Conservation (phyloP, 768 basidiomycete species). For the Dendrothele bispora region DNA sequence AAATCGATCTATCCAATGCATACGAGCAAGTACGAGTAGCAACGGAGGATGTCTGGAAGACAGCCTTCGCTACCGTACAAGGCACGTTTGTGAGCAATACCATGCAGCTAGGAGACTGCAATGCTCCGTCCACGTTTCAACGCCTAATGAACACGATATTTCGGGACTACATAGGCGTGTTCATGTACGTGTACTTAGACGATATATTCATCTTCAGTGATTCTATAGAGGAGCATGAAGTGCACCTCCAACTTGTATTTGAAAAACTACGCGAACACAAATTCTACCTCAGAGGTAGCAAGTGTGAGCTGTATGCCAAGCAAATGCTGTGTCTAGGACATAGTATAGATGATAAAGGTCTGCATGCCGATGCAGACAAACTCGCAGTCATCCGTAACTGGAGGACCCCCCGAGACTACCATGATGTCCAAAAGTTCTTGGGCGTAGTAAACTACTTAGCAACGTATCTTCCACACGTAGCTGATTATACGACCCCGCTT, state of each 20-base stretch:
- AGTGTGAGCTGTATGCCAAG: slow-evolving; percentile 22
- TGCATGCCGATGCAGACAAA: slow-evolving; percentile 29
- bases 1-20: slow-evolving; percentile 20
- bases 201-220: slow-evolving; percentile 32
- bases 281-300: slow-evolving; percentile 24
- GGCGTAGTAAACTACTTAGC: slow-evolving; percentile 29
- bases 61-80: slow-evolving; percentile 18
- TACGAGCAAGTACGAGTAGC: slow-evolving; percentile 24
- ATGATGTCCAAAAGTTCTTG: slow-evolving; percentile 26
- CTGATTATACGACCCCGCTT: slow-evolving; percentile 19
- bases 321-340: slow-evolving; percentile 30
- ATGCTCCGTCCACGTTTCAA: slow-evolving; percentile 32
- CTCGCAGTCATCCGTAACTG: slow-evolving; percentile 12
- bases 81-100: slow-evolving; percentile 24
- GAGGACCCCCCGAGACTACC: slow-evolving; percentile 1
- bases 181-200: slow-evolving; percentile 34
- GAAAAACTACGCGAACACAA: slow-evolving; percentile 15
- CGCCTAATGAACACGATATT: slow-evolving; percentile 29
- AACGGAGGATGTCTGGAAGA: slow-evolving; percentile 12
- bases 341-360: slow-evolving; percentile 26
- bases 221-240: slow-evolving; percentile 26
- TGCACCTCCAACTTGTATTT: slow-evolving; percentile 24
- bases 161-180: slow-evolving; percentile 20
- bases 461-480: slow-evolving; percentile 26
- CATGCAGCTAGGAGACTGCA: slow-evolving; percentile 28